Percentiles rank a stretch among this genome's conserved stretches.
Evolutionary conservation across 352 stramenopile species (phyloP).

Genomic region (Blastocystis sp.): DNA sequence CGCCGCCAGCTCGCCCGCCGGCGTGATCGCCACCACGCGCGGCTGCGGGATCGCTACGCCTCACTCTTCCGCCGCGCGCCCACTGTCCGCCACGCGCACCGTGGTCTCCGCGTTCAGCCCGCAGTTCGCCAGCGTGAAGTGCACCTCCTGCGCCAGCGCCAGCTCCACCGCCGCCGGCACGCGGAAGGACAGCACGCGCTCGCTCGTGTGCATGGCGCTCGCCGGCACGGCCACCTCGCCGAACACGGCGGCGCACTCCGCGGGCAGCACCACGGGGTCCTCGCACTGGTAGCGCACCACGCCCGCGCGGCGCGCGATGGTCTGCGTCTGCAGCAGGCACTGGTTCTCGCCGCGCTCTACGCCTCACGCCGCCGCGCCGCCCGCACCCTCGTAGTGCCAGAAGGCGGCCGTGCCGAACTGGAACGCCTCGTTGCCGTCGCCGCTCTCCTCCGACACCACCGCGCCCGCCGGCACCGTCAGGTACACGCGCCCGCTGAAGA

Average conservation of each 20-base stretch:
- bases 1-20: neutral
- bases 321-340: neutral
- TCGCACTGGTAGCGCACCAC: slow-evolving; percentile 5
- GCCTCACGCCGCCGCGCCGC: too few species aligned
- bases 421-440: neutral
- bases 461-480: slow-evolving; percentile 13
- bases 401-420: neutral
- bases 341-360: neutral
- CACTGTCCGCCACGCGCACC: neutral
- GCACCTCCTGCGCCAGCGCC: neutral
- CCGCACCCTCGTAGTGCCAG: neutral
- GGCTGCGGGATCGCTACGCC: slow-evolving; percentile 13
- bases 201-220: neutral
- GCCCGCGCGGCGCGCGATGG: neutral
- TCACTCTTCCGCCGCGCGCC: neutral
- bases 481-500: neutral
- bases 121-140: neutral
- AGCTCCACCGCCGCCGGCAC: neutral
- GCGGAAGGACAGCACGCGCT: neutral
- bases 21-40: neutral
- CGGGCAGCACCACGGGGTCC: neutral
- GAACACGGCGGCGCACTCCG: neutral
- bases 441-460: slow-evolving; percentile 15
- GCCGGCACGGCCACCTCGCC: neutral
- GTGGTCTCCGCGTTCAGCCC: neutral